Evolutionary conservation across 163 green algal species (phyloP).

Genomic region (Trebouxiophyceae sp.): DNA sequence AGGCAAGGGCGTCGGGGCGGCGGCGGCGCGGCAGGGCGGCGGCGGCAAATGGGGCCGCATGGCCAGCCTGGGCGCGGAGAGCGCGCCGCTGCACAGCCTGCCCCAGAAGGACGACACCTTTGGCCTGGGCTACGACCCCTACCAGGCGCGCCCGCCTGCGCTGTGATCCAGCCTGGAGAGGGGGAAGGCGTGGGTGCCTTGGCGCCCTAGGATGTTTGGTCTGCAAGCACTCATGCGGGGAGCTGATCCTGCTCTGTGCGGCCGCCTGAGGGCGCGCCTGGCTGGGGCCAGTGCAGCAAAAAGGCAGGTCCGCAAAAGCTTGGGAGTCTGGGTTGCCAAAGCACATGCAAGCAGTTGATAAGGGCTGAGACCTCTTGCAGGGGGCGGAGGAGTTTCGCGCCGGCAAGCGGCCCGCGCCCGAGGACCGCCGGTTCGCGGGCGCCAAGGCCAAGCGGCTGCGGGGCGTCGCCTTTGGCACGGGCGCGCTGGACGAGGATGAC

Average conservation of each 20-base stretch:
- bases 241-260: too few species aligned
- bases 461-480: constrained; percentile 71
- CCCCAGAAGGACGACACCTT: constrained; percentile 68
- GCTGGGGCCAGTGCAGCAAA: too few species aligned
- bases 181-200: too few species aligned
- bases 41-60: constrained; percentile 52
- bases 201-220: too few species aligned
- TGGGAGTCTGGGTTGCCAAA: too few species aligned
- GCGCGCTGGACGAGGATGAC: constrained; percentile 61
- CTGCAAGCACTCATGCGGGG: too few species aligned
- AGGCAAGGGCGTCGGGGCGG: constrained; percentile 62
- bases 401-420: constrained; percentile 29
- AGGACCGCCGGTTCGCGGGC: neutral
- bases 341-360: too few species aligned
- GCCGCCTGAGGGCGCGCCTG: too few species aligned
- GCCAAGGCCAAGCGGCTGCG: constrained; percentile 12
- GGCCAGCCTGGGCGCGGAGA: constrained; percentile 53
- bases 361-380: too few species aligned
- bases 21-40: constrained; percentile 18
- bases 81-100: constrained; percentile 60
- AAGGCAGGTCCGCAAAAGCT: too few species aligned
- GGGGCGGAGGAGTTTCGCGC: constrained; percentile 70
- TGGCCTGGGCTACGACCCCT: constrained; percentile 81
- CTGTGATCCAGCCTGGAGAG: too few species aligned
- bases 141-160: constrained; percentile 30